A percentile compares a stretch with the other conserved stretches of the same genome.
These are phyloP conservation scores for Xylaria sp. DNA, from an alignment of 2,329 filamentous ascomycete genomes.

Conservation along the genomic window DNA sequence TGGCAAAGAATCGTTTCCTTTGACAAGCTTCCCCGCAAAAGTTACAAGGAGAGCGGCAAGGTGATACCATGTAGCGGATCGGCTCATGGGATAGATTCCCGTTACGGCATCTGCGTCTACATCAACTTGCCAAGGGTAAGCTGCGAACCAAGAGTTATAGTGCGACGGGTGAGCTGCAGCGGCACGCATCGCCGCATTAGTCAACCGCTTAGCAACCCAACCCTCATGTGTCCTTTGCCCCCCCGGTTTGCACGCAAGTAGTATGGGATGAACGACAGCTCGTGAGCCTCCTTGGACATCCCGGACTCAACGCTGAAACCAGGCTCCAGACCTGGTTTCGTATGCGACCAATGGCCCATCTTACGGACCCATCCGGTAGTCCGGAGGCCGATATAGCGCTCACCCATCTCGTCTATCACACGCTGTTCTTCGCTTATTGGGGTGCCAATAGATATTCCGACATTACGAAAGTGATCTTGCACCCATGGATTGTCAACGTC, in stretches of 20 bases:
- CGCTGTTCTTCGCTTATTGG: constrained; percentile 40
- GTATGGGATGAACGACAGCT: constrained; percentile 65
- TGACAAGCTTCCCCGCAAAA: constrained; percentile 26
- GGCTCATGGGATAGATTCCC: constrained; percentile 14
- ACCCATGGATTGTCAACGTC: constrained; percentile 69
- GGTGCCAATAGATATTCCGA: constrained; percentile 47
- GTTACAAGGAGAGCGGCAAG: constrained; percentile 10
- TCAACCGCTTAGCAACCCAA: constrained; percentile 51
- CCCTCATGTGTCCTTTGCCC: constrained; percentile 65
- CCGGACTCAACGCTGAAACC: constrained; percentile 39
- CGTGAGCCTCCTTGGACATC: constrained; percentile 41
- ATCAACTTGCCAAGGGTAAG: constrained; percentile 17
- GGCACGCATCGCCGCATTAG: constrained; percentile 29
- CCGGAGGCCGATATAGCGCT: constrained; percentile 47
- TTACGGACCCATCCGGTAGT: constrained; percentile 44
- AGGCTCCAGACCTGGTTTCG: constrained; percentile 41
- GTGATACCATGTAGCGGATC: constrained; percentile 9
- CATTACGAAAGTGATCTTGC: constrained; percentile 64
- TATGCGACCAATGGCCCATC: constrained; percentile 39
- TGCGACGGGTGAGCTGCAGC: constrained; percentile 19
- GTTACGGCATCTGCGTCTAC: constrained; percentile 16
- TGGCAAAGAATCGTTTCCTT: constrained; percentile 13
- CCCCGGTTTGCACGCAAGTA: constrained; percentile 66
- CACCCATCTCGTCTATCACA: constrained; percentile 42
- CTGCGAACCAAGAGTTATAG: constrained; percentile 13